These are phyloP conservation scores for Arthrobotrys conoides DNA, from an alignment of 2,329 filamentous ascomycete genomes.

Conservation along the genomic window DNA sequence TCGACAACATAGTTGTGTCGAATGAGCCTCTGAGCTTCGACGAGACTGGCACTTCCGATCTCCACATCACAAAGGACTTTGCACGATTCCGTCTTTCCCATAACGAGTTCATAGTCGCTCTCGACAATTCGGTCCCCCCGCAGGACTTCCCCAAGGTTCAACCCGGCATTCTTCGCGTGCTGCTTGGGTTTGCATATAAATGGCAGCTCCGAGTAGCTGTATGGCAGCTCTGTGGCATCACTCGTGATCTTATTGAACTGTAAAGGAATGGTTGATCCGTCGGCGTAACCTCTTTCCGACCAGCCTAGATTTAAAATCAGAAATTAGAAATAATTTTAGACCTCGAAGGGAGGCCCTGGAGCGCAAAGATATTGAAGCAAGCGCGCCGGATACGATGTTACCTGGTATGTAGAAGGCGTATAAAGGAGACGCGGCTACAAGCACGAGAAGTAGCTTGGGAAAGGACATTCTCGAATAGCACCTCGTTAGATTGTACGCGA, in stretches of 20 bases:
- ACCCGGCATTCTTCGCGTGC: constrained; percentile 79
- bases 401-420: constrained; percentile 87
- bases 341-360: not conserved
- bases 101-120: constrained; percentile 84
- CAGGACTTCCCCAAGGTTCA: constrained; percentile 89
- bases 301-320: constrained; percentile 73
- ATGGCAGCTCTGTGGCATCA: constrained; percentile 89
- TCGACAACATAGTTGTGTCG: constrained; percentile 86
- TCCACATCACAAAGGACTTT: constrained; percentile 79
- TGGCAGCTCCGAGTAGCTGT: constrained; percentile 88
- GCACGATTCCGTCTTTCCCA: constrained; percentile 82
- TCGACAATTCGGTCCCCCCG: constrained; percentile 87
- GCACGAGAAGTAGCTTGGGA: constrained; percentile 41
- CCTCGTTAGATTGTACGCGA: constrained; percentile 50
- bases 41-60: constrained; percentile 76
- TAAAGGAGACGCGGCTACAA: constrained; percentile 58
- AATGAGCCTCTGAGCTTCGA: constrained; percentile 79
- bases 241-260: constrained; percentile 94
- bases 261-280: constrained; percentile 83
- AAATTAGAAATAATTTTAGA: constrained; percentile 38
- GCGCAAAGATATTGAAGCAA: too few species aligned
- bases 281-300: constrained; percentile 83
- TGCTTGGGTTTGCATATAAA: constrained; percentile 83
- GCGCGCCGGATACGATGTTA: constrained; percentile 67
- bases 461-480: constrained; percentile 36